A percentile compares a stretch with the other conserved stretches of the same genome.
These are phyloP conservation scores for Aspergillus diversus DNA, from an alignment of 495 filamentous ascomycete genomes.

Conservation along the genomic window DNA sequence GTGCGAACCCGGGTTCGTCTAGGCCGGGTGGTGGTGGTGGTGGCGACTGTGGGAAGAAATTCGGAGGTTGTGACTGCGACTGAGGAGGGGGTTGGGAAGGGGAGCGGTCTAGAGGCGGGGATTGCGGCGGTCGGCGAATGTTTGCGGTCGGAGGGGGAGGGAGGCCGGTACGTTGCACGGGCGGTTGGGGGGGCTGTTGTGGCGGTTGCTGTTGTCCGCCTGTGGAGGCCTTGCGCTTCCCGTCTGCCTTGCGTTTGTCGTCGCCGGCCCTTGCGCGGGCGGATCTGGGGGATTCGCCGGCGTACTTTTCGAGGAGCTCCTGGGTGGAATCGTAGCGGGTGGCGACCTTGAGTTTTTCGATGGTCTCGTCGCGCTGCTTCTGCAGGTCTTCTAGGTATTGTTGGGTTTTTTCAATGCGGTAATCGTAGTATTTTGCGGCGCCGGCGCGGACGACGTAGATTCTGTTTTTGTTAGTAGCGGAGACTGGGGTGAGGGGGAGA, in stretches of 20 bases:
- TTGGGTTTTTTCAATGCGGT: constrained; percentile 70
- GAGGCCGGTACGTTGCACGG: constrained; percentile 57
- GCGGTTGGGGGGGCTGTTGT: constrained; percentile 27
- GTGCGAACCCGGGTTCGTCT: constrained; percentile 58
- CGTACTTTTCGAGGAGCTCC: constrained; percentile 92
- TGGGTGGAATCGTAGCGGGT: constrained; percentile 96
- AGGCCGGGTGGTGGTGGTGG: constrained; percentile 14
- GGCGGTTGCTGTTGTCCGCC: constrained; percentile 13
- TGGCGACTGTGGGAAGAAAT: constrained; percentile 23
- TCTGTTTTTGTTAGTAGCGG: constrained; percentile 36
- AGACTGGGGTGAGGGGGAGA: neutral
- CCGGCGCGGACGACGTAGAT: constrained; percentile 68
- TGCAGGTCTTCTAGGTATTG: constrained; percentile 71
- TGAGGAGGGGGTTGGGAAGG: constrained; percentile 24
- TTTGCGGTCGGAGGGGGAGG: constrained; percentile 88
- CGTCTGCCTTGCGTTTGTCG: constrained; percentile 30
- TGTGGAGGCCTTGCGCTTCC: constrained; percentile 15
- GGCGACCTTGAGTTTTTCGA: constrained; percentile 89
- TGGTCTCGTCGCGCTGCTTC: constrained; percentile 78
- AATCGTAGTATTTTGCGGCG: constrained; percentile 74
- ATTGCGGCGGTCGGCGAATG: constrained; percentile 51
- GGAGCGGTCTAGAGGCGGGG: constrained; percentile 17
- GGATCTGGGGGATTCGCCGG: constrained; percentile 60
- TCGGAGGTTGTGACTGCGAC: constrained; percentile 16
- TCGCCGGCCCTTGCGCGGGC: constrained; percentile 32